Evolutionary conservation across 352 stramenopile species (phyloP), one percentile per base, ranked within the genome.

Genomic region (Pythium dissimile): DNA sequence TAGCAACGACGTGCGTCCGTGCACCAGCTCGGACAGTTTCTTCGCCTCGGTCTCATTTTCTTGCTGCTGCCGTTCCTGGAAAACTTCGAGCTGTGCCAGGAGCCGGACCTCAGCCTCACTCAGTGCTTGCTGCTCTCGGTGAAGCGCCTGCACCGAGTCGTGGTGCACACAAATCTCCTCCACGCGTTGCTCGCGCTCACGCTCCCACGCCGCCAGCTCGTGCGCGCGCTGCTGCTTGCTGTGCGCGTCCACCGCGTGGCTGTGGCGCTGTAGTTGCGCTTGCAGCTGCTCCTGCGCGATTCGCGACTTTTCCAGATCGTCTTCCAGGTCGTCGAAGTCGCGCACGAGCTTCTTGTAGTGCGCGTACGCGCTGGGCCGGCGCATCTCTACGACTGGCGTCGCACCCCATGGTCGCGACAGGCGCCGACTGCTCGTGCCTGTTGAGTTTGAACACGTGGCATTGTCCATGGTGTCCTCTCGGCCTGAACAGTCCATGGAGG

Each of bases 301-400:
- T 37, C 60, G 34, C 18, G 66, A 62, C 38, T 49, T 61, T 43
- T 78, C 59, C 24, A 88, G 57, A 18, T 82, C 75, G 4, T 65
- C 57, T 16, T 88, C 75, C 0, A 88, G 57, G 3, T 48, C 47
- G 41, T 78, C 59, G 30, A 75, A 84, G 31, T 84, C 73, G 10
- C 71, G 71, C 18, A 73, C 55, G 9, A 84, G 71, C 34, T 82
- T 82, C 47, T 79, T 73, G 47, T 85, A 86, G 49, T 84, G 67
- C 30, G 64, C 64, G 52, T 83, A 86, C 3, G 73, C 68, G 50
- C 62, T 85, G 0, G 62, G 52, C 15, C 48, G 39, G 18, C 30
- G 32, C 26, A 5, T 9, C 7, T 37, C 13, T 12, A 20, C 13
- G 3, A 30, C 15, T 8, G 39, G 12, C 6, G 37, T 37, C 24